phyloP scores from a whole-genome alignment of 2,329 filamentous ascomycete genomes.

The Metarhizium brunneum region DNA sequence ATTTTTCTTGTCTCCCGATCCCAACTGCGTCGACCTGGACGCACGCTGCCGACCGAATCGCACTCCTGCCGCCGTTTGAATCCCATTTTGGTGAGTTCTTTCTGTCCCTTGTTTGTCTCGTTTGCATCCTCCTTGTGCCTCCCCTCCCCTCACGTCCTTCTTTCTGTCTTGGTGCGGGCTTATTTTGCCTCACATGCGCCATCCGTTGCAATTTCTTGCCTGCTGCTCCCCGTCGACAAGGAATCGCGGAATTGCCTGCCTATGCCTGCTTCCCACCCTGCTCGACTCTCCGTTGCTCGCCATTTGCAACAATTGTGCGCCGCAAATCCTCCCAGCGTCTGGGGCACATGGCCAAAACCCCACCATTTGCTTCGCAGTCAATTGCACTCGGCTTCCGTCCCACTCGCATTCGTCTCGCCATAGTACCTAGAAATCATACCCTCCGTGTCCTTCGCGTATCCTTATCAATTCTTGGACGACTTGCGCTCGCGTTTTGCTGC shows the following conservation, averaged over 20 bases:
- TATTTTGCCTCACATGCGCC: conserved; percentile 4
- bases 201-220: conserved; percentile 1
- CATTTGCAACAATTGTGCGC: conserved; percentile 3
- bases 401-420: conserved; percentile 1
- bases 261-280: conserved; percentile 5
- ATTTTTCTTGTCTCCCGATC: not conserved
- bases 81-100: conserved; percentile 3
- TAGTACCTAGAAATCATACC: not conserved
- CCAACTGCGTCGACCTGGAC: not conserved
- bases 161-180: conserved; percentile 6
- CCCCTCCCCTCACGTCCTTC: conserved; percentile 3
- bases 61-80: not conserved
- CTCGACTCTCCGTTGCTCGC: not conserved
- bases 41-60: not conserved
- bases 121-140: not conserved
- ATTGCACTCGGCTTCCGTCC: not conserved
- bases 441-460: not conserved
- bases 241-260: conserved; percentile 1
- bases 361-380: conserved; percentile 1
- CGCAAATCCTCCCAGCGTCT: conserved; percentile 3
- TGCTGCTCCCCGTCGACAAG: not conserved
- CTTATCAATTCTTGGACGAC: not conserved
- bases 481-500: not conserved
- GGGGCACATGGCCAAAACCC: conserved; percentile 1
- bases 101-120: not conserved